These are phyloP conservation scores for Petasospora rhodanensis DNA, from an alignment of 1,139 yeast genomes.

Conservation along the genomic window DNA sequence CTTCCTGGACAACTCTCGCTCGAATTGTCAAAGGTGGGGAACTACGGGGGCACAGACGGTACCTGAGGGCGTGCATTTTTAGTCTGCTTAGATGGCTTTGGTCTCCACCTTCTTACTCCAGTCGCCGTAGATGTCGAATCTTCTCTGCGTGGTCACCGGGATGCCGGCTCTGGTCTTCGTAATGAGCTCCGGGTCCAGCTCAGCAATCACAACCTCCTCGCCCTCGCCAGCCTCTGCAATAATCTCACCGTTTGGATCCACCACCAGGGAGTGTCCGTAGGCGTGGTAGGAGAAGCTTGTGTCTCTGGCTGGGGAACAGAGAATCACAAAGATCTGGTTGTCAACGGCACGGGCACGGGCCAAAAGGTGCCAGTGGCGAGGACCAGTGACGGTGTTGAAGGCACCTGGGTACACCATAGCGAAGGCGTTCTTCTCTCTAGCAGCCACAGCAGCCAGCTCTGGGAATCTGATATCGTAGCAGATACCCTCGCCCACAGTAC, in stretches of 20 bases:
- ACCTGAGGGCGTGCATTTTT: too few relatives aligned
- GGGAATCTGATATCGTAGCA: conserved; percentile 92
- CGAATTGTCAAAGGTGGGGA: too few relatives aligned
- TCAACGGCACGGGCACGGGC: conserved; percentile 88
- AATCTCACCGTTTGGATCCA: conserved; percentile 79
- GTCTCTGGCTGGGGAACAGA: conserved; percentile 90
- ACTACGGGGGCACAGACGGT: too few relatives aligned
- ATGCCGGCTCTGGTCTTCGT: conserved; percentile 63
- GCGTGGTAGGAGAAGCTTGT: conserved; percentile 74
- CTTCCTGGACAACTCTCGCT: too few relatives aligned
- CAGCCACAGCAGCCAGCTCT: conserved; percentile 77
- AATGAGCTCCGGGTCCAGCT: conserved; percentile 61
- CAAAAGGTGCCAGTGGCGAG: conserved; percentile 86
- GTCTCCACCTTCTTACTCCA: conserved; percentile 15
- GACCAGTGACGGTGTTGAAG: conserved; percentile 93
- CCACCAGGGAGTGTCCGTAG: conserved; percentile 86
- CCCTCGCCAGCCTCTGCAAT: conserved; percentile 81
- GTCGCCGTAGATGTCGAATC: conserved; percentile 60
- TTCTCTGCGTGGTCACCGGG: conserved; percentile 75
- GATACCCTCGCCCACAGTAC: conserved; percentile 75
- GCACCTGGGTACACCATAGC: conserved; percentile 96
- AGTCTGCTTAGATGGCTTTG: conserved; percentile 10
- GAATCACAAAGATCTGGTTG: conserved; percentile 72
- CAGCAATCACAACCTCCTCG: conserved; percentile 79
- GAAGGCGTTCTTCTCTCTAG: conserved; percentile 64